Conservation (phyloP, 2,329 filamentous ascomycete species). For the Leptographium radiaticola region DNA sequence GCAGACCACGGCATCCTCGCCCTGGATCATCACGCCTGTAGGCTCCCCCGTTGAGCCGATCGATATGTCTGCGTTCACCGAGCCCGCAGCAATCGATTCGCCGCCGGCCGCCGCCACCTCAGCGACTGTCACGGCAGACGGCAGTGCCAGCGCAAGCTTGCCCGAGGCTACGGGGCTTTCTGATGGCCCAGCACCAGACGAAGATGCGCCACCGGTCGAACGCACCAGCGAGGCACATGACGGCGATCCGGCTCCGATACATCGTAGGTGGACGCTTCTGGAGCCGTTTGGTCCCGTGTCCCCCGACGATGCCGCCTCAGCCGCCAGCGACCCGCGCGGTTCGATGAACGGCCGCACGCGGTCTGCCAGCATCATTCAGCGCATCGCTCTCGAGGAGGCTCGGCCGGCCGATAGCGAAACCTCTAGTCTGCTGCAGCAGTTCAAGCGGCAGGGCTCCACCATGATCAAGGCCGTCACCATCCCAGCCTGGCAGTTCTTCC, state of each 20-base stretch:
- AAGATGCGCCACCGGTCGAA: background rate
- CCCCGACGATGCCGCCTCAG: conserved; percentile 8
- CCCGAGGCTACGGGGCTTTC: no score
- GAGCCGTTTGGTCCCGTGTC: conserved; percentile 1
- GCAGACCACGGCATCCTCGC: background rate
- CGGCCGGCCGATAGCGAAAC: conserved; percentile 29
- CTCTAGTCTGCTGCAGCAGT: conserved; percentile 27
- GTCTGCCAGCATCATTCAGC: conserved; percentile 49
- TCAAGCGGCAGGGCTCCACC: conserved; percentile 32
- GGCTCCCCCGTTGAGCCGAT: background rate
- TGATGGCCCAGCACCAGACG: no score
- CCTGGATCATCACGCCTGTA: background rate
- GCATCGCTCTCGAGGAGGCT: conserved; percentile 39
- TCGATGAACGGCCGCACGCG: conserved; percentile 25
- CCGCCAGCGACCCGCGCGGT: conserved; percentile 17
- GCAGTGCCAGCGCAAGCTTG: no score
- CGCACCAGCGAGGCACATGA: conserved; percentile 8
- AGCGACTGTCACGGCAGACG: background rate
- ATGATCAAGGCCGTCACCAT: conserved; percentile 76
- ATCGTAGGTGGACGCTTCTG: conserved; percentile 21
- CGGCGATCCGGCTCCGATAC: conserved; percentile 14
- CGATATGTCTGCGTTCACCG: background rate
- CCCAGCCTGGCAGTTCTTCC: conserved; percentile 96
- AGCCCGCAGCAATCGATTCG: background rate
- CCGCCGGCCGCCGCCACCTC: background rate